phyloP scores from a whole-genome alignment of 2,329 filamentous ascomycete species.

The Aspergillus clavatus region DNA sequence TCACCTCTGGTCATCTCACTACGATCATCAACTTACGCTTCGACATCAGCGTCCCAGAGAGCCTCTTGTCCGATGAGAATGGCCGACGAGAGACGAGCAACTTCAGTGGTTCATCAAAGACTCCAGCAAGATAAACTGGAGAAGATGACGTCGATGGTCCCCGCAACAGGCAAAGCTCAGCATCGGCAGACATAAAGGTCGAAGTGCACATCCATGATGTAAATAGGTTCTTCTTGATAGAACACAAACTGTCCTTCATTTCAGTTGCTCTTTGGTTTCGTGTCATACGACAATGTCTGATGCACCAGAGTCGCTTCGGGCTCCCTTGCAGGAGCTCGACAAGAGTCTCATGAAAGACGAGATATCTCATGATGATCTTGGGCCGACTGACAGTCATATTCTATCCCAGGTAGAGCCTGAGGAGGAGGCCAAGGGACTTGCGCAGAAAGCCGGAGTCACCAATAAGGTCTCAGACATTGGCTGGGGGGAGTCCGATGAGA shows the following conservation, averaged over 20 bases:
- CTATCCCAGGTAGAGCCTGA: constrained; percentile 11
- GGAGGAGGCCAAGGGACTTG: constrained; percentile 15
- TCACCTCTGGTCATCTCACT: too few relatives aligned
- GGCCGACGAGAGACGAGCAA: too few relatives aligned
- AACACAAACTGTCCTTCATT: neutral
- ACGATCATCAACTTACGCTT: too few relatives aligned
- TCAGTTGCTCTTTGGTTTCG: neutral
- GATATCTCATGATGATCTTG: constrained; percentile 39
- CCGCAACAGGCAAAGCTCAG: neutral
- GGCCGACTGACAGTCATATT: constrained; percentile 16
- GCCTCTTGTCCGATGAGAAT: too few relatives aligned
- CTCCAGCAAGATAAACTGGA: neutral
- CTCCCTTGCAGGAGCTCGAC: neutral
- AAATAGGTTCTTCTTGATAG: neutral
- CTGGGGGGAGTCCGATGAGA: constrained; percentile 8
- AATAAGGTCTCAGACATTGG: constrained; percentile 12
- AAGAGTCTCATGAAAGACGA: constrained; percentile 38
- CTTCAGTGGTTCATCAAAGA: neutral
- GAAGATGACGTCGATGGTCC: neutral
- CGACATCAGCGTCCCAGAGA: too few relatives aligned
- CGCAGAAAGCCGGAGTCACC: constrained; percentile 11
- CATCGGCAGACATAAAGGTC: neutral
- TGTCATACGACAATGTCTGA: neutral
- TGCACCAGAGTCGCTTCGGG: neutral
- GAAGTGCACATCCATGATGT: neutral